Evolutionary conservation across 2,329 filamentous ascomycete genomes (phyloP), one percentile per base, ranked within the genome.

Genomic region (Colletotrichum viniferum): DNA sequence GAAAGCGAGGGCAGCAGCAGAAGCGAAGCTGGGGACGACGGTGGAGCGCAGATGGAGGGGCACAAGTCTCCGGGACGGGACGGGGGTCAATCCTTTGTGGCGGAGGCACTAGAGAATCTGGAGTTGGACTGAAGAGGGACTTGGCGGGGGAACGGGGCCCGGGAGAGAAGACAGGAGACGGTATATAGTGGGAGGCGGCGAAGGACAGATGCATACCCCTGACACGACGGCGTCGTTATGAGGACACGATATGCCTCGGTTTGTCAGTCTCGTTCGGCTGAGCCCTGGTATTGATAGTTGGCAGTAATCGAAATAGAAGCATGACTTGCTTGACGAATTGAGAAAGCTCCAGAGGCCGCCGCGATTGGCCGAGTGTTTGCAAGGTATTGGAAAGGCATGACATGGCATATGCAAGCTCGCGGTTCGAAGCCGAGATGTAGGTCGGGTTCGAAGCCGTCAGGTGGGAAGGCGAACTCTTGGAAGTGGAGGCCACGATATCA

Each of bases 1-100:
- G 88, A 89, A 78, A 89, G 87, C 74, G 89, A 90, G 78, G 83
- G 82, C 7, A 85, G 86, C 74, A 83, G 81, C 74, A 83, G 81
- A 61, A 87, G 84, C 76, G 85, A 86, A 61, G 79, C 78, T 14
- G 87, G 84, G 43, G 86, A 86, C 38, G 83, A 84, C 9, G 80
- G 64, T 38, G 71, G 64, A 52, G 69, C 66, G 30, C 71, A 38
- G 24, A 24, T 65, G 21, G 65, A 76, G 58, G 48, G 58, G 55
- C 52, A 68, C 65, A n/a, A 52, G 48, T 43, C 63, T 60, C 62
- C 71, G 64, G 69, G 66, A 69, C 64, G 48, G 61, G 73, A 68
- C 56, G 63, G 32, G 30, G 75, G 69, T 24, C 38, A 71, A 24
- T 56, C 55, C 30, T 81, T 81, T 52, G 77, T 81, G 28, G 72